These are phyloP conservation scores for Liriodendron chinense DNA, from an alignment of 164 flowering plant genomes.

Conservation along the genomic window DNA sequence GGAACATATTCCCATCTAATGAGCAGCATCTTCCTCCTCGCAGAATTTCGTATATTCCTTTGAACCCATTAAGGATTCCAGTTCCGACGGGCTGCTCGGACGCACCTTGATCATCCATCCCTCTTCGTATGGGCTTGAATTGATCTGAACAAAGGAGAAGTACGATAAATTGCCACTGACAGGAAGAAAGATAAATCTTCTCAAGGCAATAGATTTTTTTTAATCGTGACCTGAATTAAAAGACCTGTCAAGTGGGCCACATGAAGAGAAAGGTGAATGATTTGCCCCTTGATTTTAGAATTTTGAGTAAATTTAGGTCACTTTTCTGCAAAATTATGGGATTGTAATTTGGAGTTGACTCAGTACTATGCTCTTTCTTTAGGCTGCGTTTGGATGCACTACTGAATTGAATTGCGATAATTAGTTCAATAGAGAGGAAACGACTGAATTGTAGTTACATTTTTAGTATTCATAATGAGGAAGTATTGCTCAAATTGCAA, in stretches of 20 bases:
- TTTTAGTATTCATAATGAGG: too few relatives aligned
- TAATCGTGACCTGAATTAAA: background rate
- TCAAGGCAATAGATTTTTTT: too few relatives aligned
- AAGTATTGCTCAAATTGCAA: too few relatives aligned
- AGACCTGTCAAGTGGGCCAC: background rate
- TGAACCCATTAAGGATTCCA: slow-evolving; percentile 70
- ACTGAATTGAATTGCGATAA: too few relatives aligned
- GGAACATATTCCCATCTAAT: slow-evolving; percentile 21
- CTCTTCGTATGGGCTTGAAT: slow-evolving; percentile 82
- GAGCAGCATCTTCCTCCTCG: slow-evolving; percentile 89
- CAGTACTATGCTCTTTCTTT: too few relatives aligned
- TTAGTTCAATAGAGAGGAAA: too few relatives aligned
- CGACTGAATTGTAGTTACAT: too few relatives aligned
- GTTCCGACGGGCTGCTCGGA: slow-evolving; percentile 67
- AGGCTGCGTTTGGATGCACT: too few relatives aligned
- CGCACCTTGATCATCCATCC: slow-evolving; percentile 99
- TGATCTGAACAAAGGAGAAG: slow-evolving; percentile 41
- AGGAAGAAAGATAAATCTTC: background rate
- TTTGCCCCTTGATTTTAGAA: background rate
- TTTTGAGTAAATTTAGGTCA: background rate
- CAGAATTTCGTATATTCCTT: slow-evolving; percentile 82
- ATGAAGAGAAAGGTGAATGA: background rate
- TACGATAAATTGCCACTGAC: too few relatives aligned
- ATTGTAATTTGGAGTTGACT: too few relatives aligned
- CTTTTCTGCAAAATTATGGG: too few relatives aligned